A percentile compares a stretch with the other conserved stretches of the same genome.
These are phyloP conservation scores for Exophiala dermatitidis DNA, from an alignment of 2,329 filamentous ascomycete genomes.

Conservation along the genomic window DNA sequence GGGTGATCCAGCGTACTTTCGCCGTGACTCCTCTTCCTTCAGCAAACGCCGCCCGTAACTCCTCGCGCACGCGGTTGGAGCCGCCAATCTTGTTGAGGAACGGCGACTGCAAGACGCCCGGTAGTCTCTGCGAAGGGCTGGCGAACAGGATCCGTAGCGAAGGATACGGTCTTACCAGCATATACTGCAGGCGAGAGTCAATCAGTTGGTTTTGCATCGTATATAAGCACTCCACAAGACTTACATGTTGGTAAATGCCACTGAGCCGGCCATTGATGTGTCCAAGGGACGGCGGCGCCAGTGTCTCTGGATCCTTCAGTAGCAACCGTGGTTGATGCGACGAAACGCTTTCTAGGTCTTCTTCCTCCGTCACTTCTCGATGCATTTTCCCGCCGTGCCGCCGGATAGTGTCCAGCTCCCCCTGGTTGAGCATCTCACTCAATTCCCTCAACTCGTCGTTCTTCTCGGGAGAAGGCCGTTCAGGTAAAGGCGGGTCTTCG, in stretches of 20 bases:
- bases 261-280: constrained; percentile 38
- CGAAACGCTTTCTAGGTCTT: constrained; percentile 28
- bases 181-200: constrained; percentile 30
- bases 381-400: constrained; percentile 60
- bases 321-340: constrained; percentile 41
- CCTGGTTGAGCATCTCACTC: constrained; percentile 61
- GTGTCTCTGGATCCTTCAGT: constrained; percentile 40
- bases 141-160: constrained; percentile 62
- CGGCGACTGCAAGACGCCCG: constrained; percentile 58
- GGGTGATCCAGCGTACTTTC: constrained; percentile 62
- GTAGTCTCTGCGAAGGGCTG: constrained; percentile 59
- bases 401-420: constrained; percentile 59
- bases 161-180: constrained; percentile 52
- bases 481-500: constrained; percentile 27
- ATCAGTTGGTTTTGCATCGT: neutral
- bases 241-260: constrained; percentile 53
- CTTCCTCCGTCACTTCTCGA: constrained; percentile 44
- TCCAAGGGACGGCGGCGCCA: constrained; percentile 25
- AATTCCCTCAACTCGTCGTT: constrained; percentile 60
- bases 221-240: constrained; percentile 19
- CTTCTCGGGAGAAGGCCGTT: constrained; percentile 27
- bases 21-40: constrained; percentile 66
- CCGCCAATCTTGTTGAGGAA: constrained; percentile 42
- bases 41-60: constrained; percentile 54
- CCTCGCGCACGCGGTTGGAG: constrained; percentile 46